Evolutionary conservation across 176 grass and related monocot genomes (phyloP).

Genomic region (Avena atlantica): DNA sequence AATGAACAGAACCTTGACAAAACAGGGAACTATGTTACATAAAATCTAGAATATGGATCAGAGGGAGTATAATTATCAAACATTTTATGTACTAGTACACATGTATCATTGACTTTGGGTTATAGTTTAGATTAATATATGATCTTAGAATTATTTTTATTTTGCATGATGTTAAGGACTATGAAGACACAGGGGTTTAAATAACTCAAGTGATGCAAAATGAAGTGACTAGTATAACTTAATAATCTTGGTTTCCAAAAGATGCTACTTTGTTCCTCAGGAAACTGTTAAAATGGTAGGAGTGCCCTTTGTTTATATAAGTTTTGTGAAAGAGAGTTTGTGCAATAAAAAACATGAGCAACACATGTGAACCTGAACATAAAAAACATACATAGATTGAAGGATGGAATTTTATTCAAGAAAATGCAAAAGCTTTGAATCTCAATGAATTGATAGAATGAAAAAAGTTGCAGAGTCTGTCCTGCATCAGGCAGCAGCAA

Average conservation of each 20-base stretch:
- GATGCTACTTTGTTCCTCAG: neutral
- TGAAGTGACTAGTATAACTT: neutral
- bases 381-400: neutral
- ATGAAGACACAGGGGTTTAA: neutral
- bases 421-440: neutral
- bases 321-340: neutral
- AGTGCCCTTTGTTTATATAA: conserved; percentile 1
- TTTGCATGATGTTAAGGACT: neutral
- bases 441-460: neutral
- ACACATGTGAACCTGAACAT: conserved; percentile 23
- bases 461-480: neutral
- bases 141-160: neutral
- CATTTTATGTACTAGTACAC: neutral
- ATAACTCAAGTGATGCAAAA: neutral
- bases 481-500: neutral
- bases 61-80: neutral
- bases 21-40: neutral
- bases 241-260: conserved; percentile 11
- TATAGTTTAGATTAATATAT: neutral
- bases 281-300: neutral
- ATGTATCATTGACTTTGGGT: neutral
- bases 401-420: neutral
- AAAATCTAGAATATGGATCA: neutral
- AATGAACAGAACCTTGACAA: conserved; percentile 18
- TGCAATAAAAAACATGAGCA: conserved; percentile 32